Evolutionary conservation across 345 rosid genomes (phyloP).

Genomic region (sweet orange (Citrus sinensis)): DVS_A1.0 CM039162.1:6590001-6590500

Average conservation of each 20-base stretch:
- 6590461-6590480: slow-evolving; percentile 23
- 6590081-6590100: neutral
- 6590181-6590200: too few relatives aligned
- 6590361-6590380: slow-evolving; percentile 23
- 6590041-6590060: neutral
- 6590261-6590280: too few relatives aligned
- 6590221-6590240: too few relatives aligned
- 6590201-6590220: too few relatives aligned
- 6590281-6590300: too few relatives aligned
- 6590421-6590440: slow-evolving; percentile 15
- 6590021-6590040: neutral
- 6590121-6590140: too few relatives aligned
- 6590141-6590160: too few relatives aligned
- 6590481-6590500: slow-evolving; percentile 8
- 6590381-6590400: slow-evolving; percentile 27
- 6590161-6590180: too few relatives aligned
- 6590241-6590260: too few relatives aligned
- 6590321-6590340: neutral
- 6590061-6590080: neutral
- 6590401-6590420: slow-evolving; percentile 34
- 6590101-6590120: neutral
- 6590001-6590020: slow-evolving; percentile 43
- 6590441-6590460: slow-evolving; percentile 14
- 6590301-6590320: neutral
- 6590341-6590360: slow-evolving; percentile 23